Evolutionary conservation across 805 yeast species (phyloP).

Genomic region (Suhomyces sp.): DNA sequence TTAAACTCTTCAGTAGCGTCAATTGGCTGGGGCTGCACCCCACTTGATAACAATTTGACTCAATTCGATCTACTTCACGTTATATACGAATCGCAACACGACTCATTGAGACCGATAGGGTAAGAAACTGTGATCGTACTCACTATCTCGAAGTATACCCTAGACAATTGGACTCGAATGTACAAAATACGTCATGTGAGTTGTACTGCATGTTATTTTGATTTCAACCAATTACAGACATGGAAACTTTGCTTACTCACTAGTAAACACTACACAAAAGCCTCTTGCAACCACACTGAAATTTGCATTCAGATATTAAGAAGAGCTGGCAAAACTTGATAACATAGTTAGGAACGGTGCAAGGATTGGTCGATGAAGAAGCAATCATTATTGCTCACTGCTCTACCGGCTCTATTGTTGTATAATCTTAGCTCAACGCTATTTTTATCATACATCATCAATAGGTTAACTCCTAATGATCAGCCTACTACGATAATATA

Average conservation of each 20-base stretch:
- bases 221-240: neutral
- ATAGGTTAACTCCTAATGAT: conserved; percentile 8
- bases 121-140: neutral
- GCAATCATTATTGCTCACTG: neutral
- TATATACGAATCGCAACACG: neutral
- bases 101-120: neutral
- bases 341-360: neutral
- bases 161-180: neutral
- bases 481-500: conserved; percentile 1
- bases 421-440: neutral
- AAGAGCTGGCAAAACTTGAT: neutral
- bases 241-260: neutral
- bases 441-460: conserved; percentile 7
- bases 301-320: neutral
- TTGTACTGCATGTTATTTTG: neutral
- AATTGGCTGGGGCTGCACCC: neutral
- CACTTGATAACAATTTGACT: neutral
- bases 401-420: neutral
- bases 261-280: neutral
- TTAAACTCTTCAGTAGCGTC: neutral
- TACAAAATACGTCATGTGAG: neutral
- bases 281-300: neutral
- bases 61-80: neutral
- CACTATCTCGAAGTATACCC: neutral
- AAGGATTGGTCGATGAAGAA: neutral